Base-by-base conservation (phyloP, 2,329 filamentous ascomycete species). In the Pseudocercospora pini-densiflorae region DNA sequence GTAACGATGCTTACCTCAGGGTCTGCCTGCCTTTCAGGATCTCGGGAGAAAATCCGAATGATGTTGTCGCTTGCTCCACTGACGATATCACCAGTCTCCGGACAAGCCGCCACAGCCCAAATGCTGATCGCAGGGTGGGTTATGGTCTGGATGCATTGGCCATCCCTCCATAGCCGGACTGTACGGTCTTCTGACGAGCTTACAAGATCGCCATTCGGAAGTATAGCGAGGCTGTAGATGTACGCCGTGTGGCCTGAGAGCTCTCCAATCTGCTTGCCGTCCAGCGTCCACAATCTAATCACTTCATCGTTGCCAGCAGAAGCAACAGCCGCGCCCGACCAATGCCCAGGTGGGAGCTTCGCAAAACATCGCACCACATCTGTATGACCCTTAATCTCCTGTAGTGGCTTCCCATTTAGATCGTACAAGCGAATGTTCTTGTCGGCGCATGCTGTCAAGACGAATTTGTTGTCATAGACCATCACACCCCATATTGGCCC, bases 51-150 rank as follows among this genome's bases (percentile, higher is more conserved):
- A 64, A 98, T 84, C 51, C 95, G 89, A 8, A 93, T 89, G 53
- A 94, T 82, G 63, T 92, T 89, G 76, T 99, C 95, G 77, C 94
- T 99, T 29, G 94, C 90, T 33, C 94, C 95, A 2, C 92, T 92
- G n/a, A 93, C 92, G 67, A 99, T 94, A 74, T 99, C 96, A 23
- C 95, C 94, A 57, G 88, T 96, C 68, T 92, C 88, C 0, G 85
- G 76, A 75, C 92, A 95, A 10, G 88, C 91, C n/a, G 93, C 92
- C 19, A 99, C 93, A 14, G 88, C 86, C 95, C 95, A 99, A 5
- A 99, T 94, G 0, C 94, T 98, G 63, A 98, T 96, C 9, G 95
- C 95, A 10, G 95, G 95, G 75, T 97, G 93, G 0, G 94, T 97
- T 70, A 99, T 98, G 45, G 94, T 97, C 79, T 99, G 95, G 54